Evolutionary conservation across 2,329 filamentous ascomycete genomes (phyloP).

Genomic region (Corniculantispora saksenae): DNA sequence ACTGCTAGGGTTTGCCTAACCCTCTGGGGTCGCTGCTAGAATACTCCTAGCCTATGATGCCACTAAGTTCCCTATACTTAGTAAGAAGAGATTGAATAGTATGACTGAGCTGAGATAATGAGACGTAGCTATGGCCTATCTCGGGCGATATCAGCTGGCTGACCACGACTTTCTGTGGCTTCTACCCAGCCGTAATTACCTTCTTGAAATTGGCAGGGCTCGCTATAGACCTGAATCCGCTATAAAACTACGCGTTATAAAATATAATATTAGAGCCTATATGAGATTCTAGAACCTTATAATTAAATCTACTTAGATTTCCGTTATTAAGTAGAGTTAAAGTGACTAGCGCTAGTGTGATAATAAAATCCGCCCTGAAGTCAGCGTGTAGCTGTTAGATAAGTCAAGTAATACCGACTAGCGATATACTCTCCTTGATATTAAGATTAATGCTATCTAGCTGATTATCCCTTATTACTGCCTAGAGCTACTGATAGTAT

Average conservation of each 20-base stretch:
- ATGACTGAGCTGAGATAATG: conserved; percentile 43
- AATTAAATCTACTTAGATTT: conserved; percentile 79
- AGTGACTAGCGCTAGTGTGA: conserved; percentile 78
- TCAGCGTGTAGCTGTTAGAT: conserved; percentile 65
- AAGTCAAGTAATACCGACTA: conserved; percentile 62
- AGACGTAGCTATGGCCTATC: conserved; percentile 58
- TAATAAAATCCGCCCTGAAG: conserved; percentile 68
- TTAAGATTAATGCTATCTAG: conserved; percentile 73
- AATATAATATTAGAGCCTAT: conserved; percentile 67
- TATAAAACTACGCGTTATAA: conserved; percentile 90
- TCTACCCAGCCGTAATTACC: conserved; percentile 64
- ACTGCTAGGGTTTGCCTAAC: conserved; percentile 65
- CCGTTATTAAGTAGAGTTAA: conserved; percentile 58
- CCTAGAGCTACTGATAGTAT: conserved; percentile 68
- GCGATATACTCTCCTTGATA: conserved; percentile 73
- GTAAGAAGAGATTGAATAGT: conserved; percentile 41
- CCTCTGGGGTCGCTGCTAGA: conserved; percentile 71
- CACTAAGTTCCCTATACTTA: conserved; percentile 69
- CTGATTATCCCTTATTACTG: conserved; percentile 58
- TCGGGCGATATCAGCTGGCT: conserved; percentile 74
- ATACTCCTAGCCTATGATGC: conserved; percentile 90
- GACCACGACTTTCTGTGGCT: conserved; percentile 68
- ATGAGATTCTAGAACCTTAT: conserved; percentile 66
- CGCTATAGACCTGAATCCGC: conserved; percentile 68
- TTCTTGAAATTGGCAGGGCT: conserved; percentile 43